Evolutionary conservation across 106 monocot genomes (phyloP), one percentile per base, ranked within the genome.

Genomic region (Allium fistulosum): DNA sequence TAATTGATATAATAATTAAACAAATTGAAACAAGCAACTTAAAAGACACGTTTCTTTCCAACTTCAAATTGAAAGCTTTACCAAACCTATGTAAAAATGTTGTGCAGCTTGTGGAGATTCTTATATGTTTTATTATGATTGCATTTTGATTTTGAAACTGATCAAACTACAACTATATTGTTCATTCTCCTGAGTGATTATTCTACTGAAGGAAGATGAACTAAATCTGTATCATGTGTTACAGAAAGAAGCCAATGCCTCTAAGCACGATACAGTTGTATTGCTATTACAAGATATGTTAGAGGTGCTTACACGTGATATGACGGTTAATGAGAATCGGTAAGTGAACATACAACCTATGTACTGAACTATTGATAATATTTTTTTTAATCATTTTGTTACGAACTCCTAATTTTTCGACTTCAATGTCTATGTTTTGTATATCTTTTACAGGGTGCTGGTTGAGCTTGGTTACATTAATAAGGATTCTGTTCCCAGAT

Each of bases 281-380:
- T 74, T 93, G 69, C 61, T 99, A 68, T 80, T 99, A 63, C 99
- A 99, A 83, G 93, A 99, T 72, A 99, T 99, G 90, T 72, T 99
- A 72, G 99, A 99, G 80, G 93, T 99, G n/a, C 81, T 99, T 53
- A 93, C 99, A 6, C 85, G 93, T 64, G 99, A 99, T 80, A 87
- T 99, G 93, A 99, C 92, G 99, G 79, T 85, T 71, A 84, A 93
- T 80, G 99, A 90, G 74, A 99, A 80, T 71, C 79, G 83, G 93
- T 93, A 52, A 10, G 86, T 78, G 46, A 79, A 66, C 8, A 15
- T 18, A 67, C 52, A 4, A 6, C 48, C 9, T 15, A 45, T 46
- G 27, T 48, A 6, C 68, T 51, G 13, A 26, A 71, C 26, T 26
- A 49, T 47, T 61, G 13, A 47, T 26, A 53, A 13, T 37, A 37